Conservation (phyloP, 2,329 filamentous ascomycete species). For the Emericellopsis atlantica region DNA sequence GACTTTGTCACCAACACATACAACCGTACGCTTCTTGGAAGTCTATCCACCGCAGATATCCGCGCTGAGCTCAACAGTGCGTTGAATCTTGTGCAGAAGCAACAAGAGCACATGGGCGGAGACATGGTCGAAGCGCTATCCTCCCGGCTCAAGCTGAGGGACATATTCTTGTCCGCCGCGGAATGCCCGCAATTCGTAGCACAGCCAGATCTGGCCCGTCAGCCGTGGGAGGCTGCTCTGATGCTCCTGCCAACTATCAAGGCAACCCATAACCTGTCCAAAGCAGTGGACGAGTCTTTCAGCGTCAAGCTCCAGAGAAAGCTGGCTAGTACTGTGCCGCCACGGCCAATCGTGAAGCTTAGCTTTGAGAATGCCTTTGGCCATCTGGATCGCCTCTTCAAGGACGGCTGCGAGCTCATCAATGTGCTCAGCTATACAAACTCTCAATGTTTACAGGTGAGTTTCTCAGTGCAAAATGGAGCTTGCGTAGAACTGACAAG, state of each 20-base stretch:
- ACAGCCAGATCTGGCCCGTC: constrained; percentile 31
- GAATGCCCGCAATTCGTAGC: constrained; percentile 32
- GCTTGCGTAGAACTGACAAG: not conserved
- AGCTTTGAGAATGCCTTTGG: constrained; percentile 58
- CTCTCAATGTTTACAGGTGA: constrained; percentile 57
- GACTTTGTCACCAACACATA: constrained; percentile 93
- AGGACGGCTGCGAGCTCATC: constrained; percentile 58
- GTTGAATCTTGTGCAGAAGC: constrained; percentile 32
- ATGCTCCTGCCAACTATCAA: constrained; percentile 41
- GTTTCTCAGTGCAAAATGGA: constrained; percentile 6
- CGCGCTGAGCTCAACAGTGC: constrained; percentile 40
- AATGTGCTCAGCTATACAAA: constrained; percentile 56
- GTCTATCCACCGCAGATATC: constrained; percentile 45
- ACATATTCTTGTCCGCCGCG: constrained; percentile 44
- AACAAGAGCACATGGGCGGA: constrained; percentile 22
- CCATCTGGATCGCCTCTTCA: constrained; percentile 58
- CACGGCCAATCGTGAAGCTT: constrained; percentile 74
- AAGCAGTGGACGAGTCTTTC: constrained; percentile 63
- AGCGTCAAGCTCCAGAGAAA: constrained; percentile 85
- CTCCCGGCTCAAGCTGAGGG: constrained; percentile 53
- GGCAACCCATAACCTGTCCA: constrained; percentile 48
- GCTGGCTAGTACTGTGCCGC: constrained; percentile 85
- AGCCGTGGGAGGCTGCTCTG: constrained; percentile 38
- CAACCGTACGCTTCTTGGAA: constrained; percentile 61
- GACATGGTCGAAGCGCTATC: constrained; percentile 43